These are phyloP conservation scores for Podospora australis DNA, from an alignment of 495 filamentous ascomycete genomes.

Conservation along the genomic window DNA sequence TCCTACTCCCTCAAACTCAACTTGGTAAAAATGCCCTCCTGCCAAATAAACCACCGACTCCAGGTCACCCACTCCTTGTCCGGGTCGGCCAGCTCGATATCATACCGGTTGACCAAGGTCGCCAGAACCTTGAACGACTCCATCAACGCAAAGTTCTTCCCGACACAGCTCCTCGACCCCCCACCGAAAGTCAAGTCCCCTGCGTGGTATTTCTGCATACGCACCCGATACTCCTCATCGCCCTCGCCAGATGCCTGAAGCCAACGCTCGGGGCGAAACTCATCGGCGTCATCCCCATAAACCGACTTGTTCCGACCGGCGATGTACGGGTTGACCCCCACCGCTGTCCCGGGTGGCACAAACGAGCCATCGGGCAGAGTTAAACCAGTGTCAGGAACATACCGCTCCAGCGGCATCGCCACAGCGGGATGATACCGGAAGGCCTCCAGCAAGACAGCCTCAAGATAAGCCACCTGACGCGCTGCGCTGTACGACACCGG, in stretches of 20 bases:
- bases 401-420: constrained; percentile 47
- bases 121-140: constrained; percentile 63
- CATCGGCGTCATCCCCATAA: constrained; percentile 43
- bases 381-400: constrained; percentile 49
- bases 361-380: constrained; percentile 46
- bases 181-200: constrained; percentile 48
- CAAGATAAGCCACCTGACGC: constrained; percentile 48
- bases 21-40: constrained; percentile 12
- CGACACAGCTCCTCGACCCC: constrained; percentile 56
- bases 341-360: constrained; percentile 40
- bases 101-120: constrained; percentile 48
- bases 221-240: constrained; percentile 9
- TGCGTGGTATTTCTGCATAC: constrained; percentile 16
- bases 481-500: constrained; percentile 15
- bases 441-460: constrained; percentile 58
- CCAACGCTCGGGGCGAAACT: constrained; percentile 47
- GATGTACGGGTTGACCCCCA: constrained; percentile 28
- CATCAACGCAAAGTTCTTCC: constrained; percentile 54
- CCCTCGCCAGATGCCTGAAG: constrained; percentile 25
- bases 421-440: constrained; percentile 54
- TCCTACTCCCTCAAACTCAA: background rate
- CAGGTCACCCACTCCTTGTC: constrained; percentile 13
- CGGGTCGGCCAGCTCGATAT: constrained; percentile 24
- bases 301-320: constrained; percentile 31
- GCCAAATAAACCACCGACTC: constrained; percentile 10